phyloP scores from a whole-genome alignment of 2,329 filamentous ascomycete species.

The Scytalidium lignicola region DNA sequence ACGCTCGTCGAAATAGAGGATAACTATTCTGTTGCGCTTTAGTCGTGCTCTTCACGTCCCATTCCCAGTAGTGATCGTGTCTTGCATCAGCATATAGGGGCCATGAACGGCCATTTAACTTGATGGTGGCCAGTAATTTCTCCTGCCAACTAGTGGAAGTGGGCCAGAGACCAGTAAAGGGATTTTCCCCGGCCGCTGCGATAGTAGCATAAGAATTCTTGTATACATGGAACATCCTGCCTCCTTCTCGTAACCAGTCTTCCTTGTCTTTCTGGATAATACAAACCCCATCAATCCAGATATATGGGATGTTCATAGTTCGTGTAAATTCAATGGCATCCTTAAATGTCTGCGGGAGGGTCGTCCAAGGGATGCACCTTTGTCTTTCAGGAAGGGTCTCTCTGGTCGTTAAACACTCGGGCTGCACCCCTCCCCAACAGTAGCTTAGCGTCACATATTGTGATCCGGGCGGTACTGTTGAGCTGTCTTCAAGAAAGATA shows the following conservation, averaged over 20 bases:
- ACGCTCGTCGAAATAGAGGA: constrained; percentile 4
- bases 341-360: constrained; percentile 9
- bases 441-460: constrained; percentile 12
- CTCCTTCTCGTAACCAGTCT: constrained; percentile 13
- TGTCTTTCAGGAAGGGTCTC: constrained; percentile 4
- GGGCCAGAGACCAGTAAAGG: background rate
- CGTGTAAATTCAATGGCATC: constrained; percentile 9
- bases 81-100: background rate
- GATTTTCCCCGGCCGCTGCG: constrained; percentile 24
- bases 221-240: constrained; percentile 15
- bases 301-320: constrained; percentile 3
- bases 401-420: constrained; percentile 8
- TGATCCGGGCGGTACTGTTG: background rate
- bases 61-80: background rate
- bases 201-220: constrained; percentile 10
- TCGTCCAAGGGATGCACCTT: constrained; percentile 3
- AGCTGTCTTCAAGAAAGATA: background rate
- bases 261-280: constrained; percentile 11
- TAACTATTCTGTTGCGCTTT: background rate
- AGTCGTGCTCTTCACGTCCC: background rate
- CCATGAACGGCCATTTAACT: background rate
- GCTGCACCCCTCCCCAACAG: constrained; percentile 9
- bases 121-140: background rate
- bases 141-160: background rate
- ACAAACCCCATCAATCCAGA: constrained; percentile 14